Evolutionary conservation across 2,329 filamentous ascomycete genomes (phyloP).

Genomic region (Fusarium veterinarium): DNA sequence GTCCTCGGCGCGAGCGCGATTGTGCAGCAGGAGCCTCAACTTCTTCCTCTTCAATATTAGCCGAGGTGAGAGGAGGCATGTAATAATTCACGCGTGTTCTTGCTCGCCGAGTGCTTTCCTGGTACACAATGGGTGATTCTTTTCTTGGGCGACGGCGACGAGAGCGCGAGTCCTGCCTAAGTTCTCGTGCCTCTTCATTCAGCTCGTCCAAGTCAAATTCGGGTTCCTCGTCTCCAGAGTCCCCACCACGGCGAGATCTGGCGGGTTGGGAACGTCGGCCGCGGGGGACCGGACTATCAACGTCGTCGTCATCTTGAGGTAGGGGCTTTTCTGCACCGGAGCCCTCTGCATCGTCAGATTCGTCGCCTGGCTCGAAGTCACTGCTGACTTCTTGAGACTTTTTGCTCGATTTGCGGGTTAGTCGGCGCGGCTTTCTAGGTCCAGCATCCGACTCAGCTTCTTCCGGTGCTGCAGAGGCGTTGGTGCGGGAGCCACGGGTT

Average conservation of each 20-base stretch:
- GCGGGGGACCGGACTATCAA: slow-evolving; percentile 62
- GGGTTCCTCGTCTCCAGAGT: slow-evolving; percentile 68
- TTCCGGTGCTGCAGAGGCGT: slow-evolving; percentile 45
- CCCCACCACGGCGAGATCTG: slow-evolving; percentile 61
- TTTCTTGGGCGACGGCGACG: slow-evolving; percentile 65
- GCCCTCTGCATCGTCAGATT: slow-evolving; percentile 66
- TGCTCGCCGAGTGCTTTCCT: slow-evolving; percentile 65
- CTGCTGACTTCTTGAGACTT: slow-evolving; percentile 67
- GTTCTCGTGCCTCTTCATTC: slow-evolving; percentile 73
- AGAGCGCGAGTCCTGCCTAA: slow-evolving; percentile 65
- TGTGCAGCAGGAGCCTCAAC: slow-evolving; percentile 76
- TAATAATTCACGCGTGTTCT: slow-evolving; percentile 82
- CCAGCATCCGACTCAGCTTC: slow-evolving; percentile 48
- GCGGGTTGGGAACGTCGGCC: slow-evolving; percentile 60
- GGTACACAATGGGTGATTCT: slow-evolving; percentile 67
- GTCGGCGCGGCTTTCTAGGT: slow-evolving; percentile 55
- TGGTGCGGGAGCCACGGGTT: slow-evolving; percentile 54
- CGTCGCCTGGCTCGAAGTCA: slow-evolving; percentile 70
- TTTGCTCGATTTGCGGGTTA: slow-evolving; percentile 60
- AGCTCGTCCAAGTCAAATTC: slow-evolving; percentile 73
- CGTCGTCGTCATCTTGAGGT: slow-evolving; percentile 56
- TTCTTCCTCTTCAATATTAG: slow-evolving; percentile 78
- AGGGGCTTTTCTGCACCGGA: slow-evolving; percentile 54
- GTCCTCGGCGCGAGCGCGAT: slow-evolving; percentile 73
- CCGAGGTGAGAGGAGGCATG: slow-evolving; percentile 74